Conservation (phyloP, 2,329 filamentous ascomycete genomes). For the Sordariomycetes sp. region DNA sequence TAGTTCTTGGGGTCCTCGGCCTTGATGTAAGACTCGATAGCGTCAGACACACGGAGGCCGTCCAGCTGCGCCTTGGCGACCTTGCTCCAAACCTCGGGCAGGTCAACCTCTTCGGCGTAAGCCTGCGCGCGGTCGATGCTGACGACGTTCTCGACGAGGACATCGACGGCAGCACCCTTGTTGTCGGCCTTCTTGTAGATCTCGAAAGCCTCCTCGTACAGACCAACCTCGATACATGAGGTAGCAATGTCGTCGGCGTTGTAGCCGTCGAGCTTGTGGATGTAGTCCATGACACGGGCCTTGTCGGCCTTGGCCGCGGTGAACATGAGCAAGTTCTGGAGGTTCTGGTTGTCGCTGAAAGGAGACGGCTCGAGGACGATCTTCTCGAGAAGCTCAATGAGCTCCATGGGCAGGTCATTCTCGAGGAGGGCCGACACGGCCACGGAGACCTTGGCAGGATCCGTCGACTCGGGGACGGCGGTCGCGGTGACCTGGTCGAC, state of each 20-base stretch:
- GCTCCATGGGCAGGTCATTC: constrained; percentile 82
- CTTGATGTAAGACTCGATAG: constrained; percentile 95
- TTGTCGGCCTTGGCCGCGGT: constrained; percentile 97
- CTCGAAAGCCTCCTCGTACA: constrained; percentile 95
- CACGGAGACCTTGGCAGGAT: constrained; percentile 89
- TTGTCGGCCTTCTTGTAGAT: constrained; percentile 97
- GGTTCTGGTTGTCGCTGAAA: constrained; percentile 93
- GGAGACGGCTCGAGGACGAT: constrained; percentile 98
- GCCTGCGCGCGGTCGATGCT: constrained; percentile 96
- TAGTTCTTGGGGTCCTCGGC: constrained; percentile 90
- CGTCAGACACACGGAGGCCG: constrained; percentile 82
- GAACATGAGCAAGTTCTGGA: constrained; percentile 93
- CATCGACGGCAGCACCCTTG: constrained; percentile 76
- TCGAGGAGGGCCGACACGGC: constrained; percentile 90
- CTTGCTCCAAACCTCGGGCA: constrained; percentile 95
- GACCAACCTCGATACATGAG: constrained; percentile 87
- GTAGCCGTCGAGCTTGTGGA: constrained; percentile 83
- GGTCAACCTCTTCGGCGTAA: constrained; percentile 88
- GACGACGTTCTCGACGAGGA: constrained; percentile 92
- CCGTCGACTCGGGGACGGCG: constrained; percentile 83
- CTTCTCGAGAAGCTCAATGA: constrained; percentile 97
- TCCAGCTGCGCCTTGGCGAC: constrained; percentile 97
- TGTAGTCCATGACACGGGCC: constrained; percentile 89
- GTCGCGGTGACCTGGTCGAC: constrained; percentile 95
- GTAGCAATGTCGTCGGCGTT: constrained; percentile 86